Conservation (phyloP, 2,329 filamentous ascomycete genomes). For the Fusarium acutatum region DNA sequence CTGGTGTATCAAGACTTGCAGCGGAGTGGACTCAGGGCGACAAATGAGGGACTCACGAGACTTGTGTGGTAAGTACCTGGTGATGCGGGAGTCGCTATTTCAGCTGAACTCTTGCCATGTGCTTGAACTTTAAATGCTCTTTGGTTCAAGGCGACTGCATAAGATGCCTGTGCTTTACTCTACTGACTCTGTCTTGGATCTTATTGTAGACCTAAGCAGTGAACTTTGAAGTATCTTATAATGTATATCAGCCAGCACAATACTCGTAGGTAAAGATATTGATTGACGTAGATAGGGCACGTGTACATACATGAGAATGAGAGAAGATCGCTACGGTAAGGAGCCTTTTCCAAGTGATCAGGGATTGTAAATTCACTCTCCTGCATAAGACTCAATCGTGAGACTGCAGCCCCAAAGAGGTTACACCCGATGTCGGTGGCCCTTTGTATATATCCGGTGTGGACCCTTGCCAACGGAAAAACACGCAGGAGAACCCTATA, state of each 20-base stretch:
- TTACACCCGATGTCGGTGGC: slow-evolving; percentile 14
- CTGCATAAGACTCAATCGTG: slow-evolving; percentile 8
- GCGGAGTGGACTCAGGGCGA: slow-evolving; percentile 7
- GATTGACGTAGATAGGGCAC: slow-evolving; percentile 6
- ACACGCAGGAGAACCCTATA: not conserved
- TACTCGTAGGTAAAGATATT: not conserved
- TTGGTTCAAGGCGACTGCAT: not conserved
- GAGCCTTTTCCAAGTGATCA: not conserved
- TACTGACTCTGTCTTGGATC: not conserved
- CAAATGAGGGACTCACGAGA: slow-evolving; percentile 18
- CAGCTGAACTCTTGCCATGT: slow-evolving; percentile 26
- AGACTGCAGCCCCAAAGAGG: slow-evolving; percentile 4
- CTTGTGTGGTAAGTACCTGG: slow-evolving; percentile 2
- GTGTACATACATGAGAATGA: slow-evolving; percentile 5
- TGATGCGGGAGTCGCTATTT: slow-evolving; percentile 7
- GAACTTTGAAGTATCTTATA: not conserved
- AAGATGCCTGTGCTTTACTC: slow-evolving; percentile 11
- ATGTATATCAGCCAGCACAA: not conserved
- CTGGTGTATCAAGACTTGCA: slow-evolving; percentile 15
- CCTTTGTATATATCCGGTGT: not conserved
- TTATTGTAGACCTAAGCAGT: not conserved
- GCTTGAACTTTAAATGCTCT: slow-evolving; percentile 5
- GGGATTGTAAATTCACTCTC: slow-evolving; percentile 4
- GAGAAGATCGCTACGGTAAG: not conserved
- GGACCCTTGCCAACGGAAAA: slow-evolving; percentile 9